Evolutionary conservation across 441 rosid genomes (phyloP), one percentile per base, ranked within the genome.

Genomic region (Populus tomentosa): DNA sequence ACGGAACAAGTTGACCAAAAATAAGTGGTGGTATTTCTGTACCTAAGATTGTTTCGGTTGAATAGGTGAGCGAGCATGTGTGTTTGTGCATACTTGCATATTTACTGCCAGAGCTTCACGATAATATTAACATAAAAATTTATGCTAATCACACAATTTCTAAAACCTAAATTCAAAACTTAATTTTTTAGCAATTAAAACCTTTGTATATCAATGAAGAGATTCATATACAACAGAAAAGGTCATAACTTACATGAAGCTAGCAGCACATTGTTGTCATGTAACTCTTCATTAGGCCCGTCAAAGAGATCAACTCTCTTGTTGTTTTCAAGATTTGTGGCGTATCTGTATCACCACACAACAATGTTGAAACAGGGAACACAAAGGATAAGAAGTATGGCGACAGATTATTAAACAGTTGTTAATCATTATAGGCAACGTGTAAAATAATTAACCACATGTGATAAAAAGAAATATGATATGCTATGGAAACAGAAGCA

Each of bases 261-360:
- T n/a, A 91, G 82, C 84, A 96, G 83, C 72, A 87, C 97, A 81
- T 92, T 91, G 56, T 91, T 96, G 83, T 96, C 98, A 77, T 79
- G 85, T 75, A 84, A 85, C 11, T 85, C 94, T 80, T 92, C 97
- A 28, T 71, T 82, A 4, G 97, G 90, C 77, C 92, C 94, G 74
- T 94, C 98, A 80, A 91, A 94, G 74, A 91, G 93, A 89, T 96
- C 94, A 18, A 90, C 89, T 78, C 94, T 85, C 83, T 90, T 90
- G 80, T 93, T 95, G 88, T 84, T 91, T 71, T 92, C 99, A 79
- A 91, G 86, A 84, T 85, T 92, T 77, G 94, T 82, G 63, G 94
- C 85, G 75, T 91, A 83, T 80, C 98, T 92, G 89, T 28, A 80
- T 68, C 66, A 71, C 62, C 73, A 85, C 70, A 77, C 8, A 80